These are phyloP conservation scores for Bacidia gigantensis DNA, from an alignment of 495 filamentous ascomycete genomes.

Conservation along the genomic window DNA sequence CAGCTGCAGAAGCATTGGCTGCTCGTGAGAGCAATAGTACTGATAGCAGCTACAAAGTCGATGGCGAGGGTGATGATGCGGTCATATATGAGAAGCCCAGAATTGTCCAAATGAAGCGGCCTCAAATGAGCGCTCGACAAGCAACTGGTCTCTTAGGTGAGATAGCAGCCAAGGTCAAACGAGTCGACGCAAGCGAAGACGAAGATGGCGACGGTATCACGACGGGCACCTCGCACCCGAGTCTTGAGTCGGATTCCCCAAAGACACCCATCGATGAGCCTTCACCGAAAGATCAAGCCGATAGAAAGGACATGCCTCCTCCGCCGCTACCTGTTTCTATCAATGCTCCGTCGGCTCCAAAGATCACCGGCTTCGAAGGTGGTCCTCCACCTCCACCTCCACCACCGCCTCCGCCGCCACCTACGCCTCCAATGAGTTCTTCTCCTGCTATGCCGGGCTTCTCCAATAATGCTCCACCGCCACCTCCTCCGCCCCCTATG, in stretches of 20 bases:
- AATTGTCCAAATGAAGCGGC: constrained; percentile 53
- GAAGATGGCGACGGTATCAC: constrained; percentile 60
- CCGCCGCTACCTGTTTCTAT: constrained; percentile 29
- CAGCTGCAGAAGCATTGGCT: constrained; percentile 26
- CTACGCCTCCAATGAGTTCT: constrained; percentile 32
- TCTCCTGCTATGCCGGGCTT: constrained; percentile 30
- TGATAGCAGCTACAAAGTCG: constrained; percentile 26
- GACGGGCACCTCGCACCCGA: constrained; percentile 63
- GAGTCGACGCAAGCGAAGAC: constrained; percentile 57
- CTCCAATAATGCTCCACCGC: constrained; percentile 39
- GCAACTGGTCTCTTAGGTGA: constrained; percentile 66
- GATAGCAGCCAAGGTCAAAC: constrained; percentile 63
- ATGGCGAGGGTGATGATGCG: constrained; percentile 34
- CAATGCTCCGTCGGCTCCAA: constrained; percentile 30
- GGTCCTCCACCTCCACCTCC: constrained; percentile 34
- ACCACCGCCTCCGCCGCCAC: constrained; percentile 37
- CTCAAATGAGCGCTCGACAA: constrained; percentile 60
- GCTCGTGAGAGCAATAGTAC: constrained; percentile 21
- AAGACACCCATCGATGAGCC: constrained; percentile 54
- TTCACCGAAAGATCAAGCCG: constrained; percentile 22
- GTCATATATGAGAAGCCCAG: constrained; percentile 52
- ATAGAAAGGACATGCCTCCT: constrained; percentile 21
- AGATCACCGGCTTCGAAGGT: constrained; percentile 33
- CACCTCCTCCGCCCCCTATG: constrained; percentile 37
- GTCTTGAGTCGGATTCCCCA: constrained; percentile 55